Base-by-base conservation (phyloP, 768 basidiomycete species). In the Suillus discolor region DNA sequence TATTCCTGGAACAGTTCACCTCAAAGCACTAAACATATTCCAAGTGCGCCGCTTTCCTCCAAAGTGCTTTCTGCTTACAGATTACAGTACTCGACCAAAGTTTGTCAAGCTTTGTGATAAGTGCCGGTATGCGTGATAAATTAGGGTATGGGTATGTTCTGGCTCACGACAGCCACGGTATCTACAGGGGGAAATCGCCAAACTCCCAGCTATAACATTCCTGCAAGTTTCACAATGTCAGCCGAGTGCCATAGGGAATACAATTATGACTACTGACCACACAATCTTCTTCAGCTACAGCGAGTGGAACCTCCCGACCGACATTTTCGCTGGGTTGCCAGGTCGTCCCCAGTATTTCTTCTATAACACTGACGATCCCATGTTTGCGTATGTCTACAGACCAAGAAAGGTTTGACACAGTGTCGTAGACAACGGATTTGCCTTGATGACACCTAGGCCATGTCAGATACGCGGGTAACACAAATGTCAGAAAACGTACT, bases 351-450 rank as follows among this genome's bases (percentile, higher is more conserved):
- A 97, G 79, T 23, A 97, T 66, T 62, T 83, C 83, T 65, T 95
- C 91, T 68, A 96, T 92, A 53, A 97, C 84, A 60, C 80, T 87
- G 34, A 88, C 87, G 69, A 97, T 96, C 5, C 87, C 83, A 70
- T 97, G 96, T 3, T 81, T 91, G 31, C 93, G 86, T 51, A 97
- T 75, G 73, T 95, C 88, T 34, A 94, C 94, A 1, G 86, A 67
- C 97, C 97, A 99, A 4, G 89, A 88, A 4, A 90, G 81, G 70
- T 93, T 88, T 2, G 88, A 86, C 23, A 98, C 94, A 0, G 96
- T 97, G 74, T 99, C 97, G 76, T 96, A 99, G 53, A 96, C 75
- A 68, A 97, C 93, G 2, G 89, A 85, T 73, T 85, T 85, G 13
- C 97, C 97, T 1, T 92, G 84, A 75, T 97, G 97, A 73, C 97